These are phyloP conservation scores for Usnea hakonensis DNA, from an alignment of 495 filamentous ascomycete species.

Conservation along the genomic window DNA sequence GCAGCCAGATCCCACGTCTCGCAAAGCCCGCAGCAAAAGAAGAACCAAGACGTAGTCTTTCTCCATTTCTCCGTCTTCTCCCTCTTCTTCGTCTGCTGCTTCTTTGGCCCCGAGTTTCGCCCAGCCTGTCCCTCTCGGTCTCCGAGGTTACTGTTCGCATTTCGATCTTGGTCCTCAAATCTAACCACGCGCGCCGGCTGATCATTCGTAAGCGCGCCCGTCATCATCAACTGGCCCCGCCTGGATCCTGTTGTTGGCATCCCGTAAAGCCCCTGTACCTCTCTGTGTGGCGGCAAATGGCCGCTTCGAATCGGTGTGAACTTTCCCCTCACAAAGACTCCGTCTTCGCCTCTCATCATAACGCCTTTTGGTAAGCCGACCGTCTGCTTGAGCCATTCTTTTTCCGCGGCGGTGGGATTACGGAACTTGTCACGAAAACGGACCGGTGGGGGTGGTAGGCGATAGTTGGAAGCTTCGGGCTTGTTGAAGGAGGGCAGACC, in stretches of 20 bases:
- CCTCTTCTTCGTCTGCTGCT: background rate
- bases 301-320: conserved; percentile 16
- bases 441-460: conserved; percentile 20
- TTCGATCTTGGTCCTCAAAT: background rate
- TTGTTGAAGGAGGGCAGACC: conserved; percentile 42
- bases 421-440: conserved; percentile 21
- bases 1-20: background rate
- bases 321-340: conserved; percentile 19
- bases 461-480: conserved; percentile 35
- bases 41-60: background rate
- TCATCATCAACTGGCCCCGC: background rate
- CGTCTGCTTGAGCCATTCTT: conserved; percentile 17
- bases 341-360: conserved; percentile 25
- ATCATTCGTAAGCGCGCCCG: background rate
- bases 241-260: background rate
- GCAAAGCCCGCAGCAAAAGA: background rate
- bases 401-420: conserved; percentile 9
- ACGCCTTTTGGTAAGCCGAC: conserved; percentile 20
- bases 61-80: background rate
- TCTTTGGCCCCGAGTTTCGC: background rate
- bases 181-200: background rate
- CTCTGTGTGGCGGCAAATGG: conserved; percentile 18
- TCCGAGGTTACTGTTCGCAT: background rate
- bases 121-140: background rate
- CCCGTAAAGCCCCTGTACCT: background rate